Evolutionary conservation across 345 rosid species (phyloP), one percentile per base, ranked within the genome.

Genomic region (Sisymbrium altissimum): DNA sequence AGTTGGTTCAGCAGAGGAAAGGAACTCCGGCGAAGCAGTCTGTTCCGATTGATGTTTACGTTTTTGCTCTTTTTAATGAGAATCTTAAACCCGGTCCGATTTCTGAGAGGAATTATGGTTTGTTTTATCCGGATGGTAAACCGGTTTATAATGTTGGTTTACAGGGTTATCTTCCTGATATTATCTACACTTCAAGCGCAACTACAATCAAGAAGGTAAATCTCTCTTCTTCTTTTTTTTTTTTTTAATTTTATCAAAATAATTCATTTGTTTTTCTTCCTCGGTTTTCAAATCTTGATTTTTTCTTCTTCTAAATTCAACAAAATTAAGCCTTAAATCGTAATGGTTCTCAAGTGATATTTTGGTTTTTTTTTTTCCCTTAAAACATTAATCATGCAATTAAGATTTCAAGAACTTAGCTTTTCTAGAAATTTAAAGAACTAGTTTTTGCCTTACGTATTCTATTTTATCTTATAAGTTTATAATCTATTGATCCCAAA

Each of bases 1-100:
- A 49, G 46, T 81, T 81, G 75, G 52, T 90, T 46, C 83, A 80
- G 71, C 40, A 69, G 73, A 83, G 72, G 69, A 86, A 89, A 68
- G 92, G 85, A 0, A 95, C 99, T 3, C 99, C 99, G 30, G 96
- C 82, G 8, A 92, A 84, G 33, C 98, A 88, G 8, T 78, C 89
- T 9, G 88, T 87, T 6, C 91, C 97, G 0, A 48, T 95, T 29
- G 88, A 92, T 68, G 74, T 90, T 23, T 78, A 80, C 38, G 96
- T 95, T 61, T 95, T 92, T 57, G 99, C 99, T 1, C 86, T 95
- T 33, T 95, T 95, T 62, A 95, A 90, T 25, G 99, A 95, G 87
- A 80, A 95, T 79, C 61, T 88, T 68, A 95, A 95, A 81, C 83
- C 94, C 1, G 99, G 97, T 70, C 94, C 97, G 2, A 57, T 80